Evolutionary conservation across 805 yeast genomes (phyloP).

Genomic region (Kurtzmaniella fragi): DNA sequence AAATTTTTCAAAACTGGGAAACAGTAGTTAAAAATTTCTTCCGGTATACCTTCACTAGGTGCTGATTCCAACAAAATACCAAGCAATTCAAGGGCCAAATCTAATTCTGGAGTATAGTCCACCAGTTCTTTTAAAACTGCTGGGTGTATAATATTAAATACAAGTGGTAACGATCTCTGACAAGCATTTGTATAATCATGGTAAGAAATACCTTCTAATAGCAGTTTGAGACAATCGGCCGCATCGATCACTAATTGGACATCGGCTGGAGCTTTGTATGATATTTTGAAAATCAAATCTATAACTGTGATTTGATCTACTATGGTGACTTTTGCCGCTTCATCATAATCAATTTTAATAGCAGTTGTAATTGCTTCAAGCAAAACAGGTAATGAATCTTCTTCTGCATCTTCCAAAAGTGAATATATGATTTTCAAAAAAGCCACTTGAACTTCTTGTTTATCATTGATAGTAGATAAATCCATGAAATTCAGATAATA

Average conservation of each 20-base stretch:
- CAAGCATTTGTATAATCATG: conserved; percentile 44
- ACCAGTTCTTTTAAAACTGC: conserved; percentile 18
- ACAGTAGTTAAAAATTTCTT: conserved; percentile 34
- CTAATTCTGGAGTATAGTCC: conserved; percentile 58
- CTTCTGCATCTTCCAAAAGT: conserved; percentile 60
- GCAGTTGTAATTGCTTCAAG: conserved; percentile 64
- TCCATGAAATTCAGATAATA: conserved; percentile 35
- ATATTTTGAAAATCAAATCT: conserved; percentile 55
- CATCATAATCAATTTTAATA: conserved; percentile 32
- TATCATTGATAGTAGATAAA: conserved; percentile 7
- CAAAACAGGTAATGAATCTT: conserved; percentile 72
- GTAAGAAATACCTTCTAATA: conserved; percentile 45
- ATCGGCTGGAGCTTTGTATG: conserved; percentile 71
- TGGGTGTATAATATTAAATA: conserved; percentile 29
- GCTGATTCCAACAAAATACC: conserved; percentile 44
- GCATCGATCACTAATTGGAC: conserved; percentile 64
- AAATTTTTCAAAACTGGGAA: conserved; percentile 41
- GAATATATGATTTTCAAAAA: conserved; percentile 36
- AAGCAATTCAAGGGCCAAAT: conserved; percentile 54
- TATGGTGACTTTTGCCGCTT: conserved; percentile 14
- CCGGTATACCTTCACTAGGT: conserved; percentile 32
- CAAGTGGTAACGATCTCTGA: conserved; percentile 47
- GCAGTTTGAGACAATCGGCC: conserved; percentile 59
- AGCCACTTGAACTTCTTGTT: conserved; percentile 22
- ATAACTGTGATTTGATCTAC: conserved; percentile 32